Percentiles rank a stretch among this genome's conserved stretches.
These are phyloP conservation scores for Pythium periplocum DNA, from an alignment of 352 stramenopile genomes.

Conservation along the genomic window DNA sequence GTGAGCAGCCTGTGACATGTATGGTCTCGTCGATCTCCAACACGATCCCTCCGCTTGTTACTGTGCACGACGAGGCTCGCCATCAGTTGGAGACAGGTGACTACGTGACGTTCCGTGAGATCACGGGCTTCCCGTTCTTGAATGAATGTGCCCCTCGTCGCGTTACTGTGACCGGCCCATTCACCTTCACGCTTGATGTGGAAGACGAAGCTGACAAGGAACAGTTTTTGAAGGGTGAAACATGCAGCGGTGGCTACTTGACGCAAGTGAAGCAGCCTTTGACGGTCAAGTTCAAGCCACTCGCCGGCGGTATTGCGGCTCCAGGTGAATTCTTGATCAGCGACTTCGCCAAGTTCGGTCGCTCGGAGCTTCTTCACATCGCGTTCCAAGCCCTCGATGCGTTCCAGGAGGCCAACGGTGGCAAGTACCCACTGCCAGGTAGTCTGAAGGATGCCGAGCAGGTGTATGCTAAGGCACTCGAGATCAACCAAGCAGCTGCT, in stretches of 20 bases:
- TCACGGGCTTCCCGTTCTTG: slow-evolving; percentile 90
- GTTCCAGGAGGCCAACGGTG: slow-evolving; percentile 73
- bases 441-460: slow-evolving; percentile 78
- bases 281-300: slow-evolving; percentile 90
- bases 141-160: slow-evolving; percentile 63
- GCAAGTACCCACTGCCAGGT: slow-evolving; percentile 84
- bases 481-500: slow-evolving; percentile 71
- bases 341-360: slow-evolving; percentile 98
- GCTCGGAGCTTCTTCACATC: slow-evolving; percentile 87
- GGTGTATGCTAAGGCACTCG: slow-evolving; percentile 76
- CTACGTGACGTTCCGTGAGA: slow-evolving; percentile 94
- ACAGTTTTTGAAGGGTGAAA: slow-evolving; percentile 52
- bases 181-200: slow-evolving; percentile 95
- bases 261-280: slow-evolving; percentile 96
- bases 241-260: slow-evolving; percentile 81
- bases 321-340: slow-evolving; percentile 96
- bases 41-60: slow-evolving; percentile 84
- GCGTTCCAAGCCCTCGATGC: slow-evolving; percentile 85
- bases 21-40: slow-evolving; percentile 94
- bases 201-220: slow-evolving; percentile 64
- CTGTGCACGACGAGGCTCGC: slow-evolving; percentile 96
- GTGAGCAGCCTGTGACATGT: slow-evolving; percentile 89
- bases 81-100: slow-evolving; percentile 97
- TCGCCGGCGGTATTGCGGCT: slow-evolving; percentile 77
- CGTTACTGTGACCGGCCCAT: slow-evolving; percentile 88